Conservation (phyloP, 1,284 basidiomycete species). For the Acaromyces ingoldii region DNA sequence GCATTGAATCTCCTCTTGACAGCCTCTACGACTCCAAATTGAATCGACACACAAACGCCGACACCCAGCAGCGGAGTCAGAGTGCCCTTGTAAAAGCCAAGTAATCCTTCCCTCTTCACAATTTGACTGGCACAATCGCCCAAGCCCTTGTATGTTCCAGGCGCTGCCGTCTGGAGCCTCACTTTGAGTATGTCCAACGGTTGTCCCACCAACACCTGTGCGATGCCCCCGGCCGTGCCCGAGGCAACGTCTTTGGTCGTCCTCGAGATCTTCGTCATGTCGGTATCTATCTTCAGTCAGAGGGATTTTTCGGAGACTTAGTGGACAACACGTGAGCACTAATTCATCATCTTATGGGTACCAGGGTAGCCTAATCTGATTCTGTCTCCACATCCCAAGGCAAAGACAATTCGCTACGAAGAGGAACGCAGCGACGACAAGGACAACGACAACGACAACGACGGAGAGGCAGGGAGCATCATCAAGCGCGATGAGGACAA, state of each 20-base stretch:
- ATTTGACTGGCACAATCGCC: constrained; percentile 81
- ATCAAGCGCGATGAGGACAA: no score
- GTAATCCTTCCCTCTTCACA: constrained; percentile 80
- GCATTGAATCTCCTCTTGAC: constrained; percentile 74
- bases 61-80: constrained; percentile 88
- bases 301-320: no score
- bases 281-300: no score
- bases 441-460: no score
- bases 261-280: constrained; percentile 6
- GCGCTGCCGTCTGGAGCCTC: constrained; percentile 90
- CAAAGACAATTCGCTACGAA: no score
- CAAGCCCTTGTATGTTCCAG: constrained; percentile 81
- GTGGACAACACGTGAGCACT: no score
- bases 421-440: no score
- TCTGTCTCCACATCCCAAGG: no score
- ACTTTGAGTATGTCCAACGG: constrained; percentile 88
- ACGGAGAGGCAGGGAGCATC: no score
- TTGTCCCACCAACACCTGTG: constrained; percentile 87
- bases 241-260: constrained; percentile 7
- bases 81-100: constrained; percentile 97
- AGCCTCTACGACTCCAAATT: constrained; percentile 87
- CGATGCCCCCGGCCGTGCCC: constrained; percentile 72
- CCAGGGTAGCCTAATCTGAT: no score
- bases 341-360: no score
- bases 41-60: constrained; percentile 90